Percentiles rank a stretch among this genome's conserved stretches.
Conservation (phyloP, 2,329 filamentous ascomycete genomes). For the Corniculantispora saksenae region DNA sequence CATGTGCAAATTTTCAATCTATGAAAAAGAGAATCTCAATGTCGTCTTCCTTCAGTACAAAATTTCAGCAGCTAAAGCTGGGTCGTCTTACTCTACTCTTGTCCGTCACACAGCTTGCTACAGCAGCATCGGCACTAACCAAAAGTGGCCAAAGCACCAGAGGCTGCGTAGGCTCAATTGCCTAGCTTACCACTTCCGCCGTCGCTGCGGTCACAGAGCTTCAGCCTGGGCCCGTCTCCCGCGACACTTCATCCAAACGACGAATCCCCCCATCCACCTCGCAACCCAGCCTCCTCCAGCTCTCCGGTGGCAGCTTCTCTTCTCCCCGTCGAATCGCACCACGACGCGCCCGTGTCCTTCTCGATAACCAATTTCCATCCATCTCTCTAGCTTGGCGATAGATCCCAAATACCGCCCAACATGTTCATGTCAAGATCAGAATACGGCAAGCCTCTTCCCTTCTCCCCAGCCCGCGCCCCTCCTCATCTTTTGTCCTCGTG, state of each 20-base stretch:
- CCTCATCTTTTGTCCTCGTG: not conserved
- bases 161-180: conserved; percentile 20
- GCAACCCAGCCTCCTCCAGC: not conserved
- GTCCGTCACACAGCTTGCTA: not conserved
- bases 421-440: conserved; percentile 99
- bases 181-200: conserved; percentile 14
- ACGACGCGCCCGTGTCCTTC: not conserved
- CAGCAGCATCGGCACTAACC: conserved; percentile 11
- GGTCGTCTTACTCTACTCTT: not conserved
- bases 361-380: not conserved
- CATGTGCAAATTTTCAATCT: too few species aligned
- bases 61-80: too few species aligned
- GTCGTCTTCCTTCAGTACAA: too few species aligned
- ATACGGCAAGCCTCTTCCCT: conserved; percentile 74
- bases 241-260: not conserved
- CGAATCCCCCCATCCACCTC: not conserved
- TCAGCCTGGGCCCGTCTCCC: conserved; percentile 8
- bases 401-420: conserved; percentile 48
- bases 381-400: conserved; percentile 1
- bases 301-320: not conserved
- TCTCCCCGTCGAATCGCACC: not conserved
- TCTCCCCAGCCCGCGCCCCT: conserved; percentile 4
- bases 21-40: too few species aligned
- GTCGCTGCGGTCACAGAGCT: conserved; percentile 15
- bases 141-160: not conserved